Evolutionary conservation across 257 asterid species (phyloP), one percentile per base, ranked within the genome.

Genomic region (Coffea canephora): DNA sequence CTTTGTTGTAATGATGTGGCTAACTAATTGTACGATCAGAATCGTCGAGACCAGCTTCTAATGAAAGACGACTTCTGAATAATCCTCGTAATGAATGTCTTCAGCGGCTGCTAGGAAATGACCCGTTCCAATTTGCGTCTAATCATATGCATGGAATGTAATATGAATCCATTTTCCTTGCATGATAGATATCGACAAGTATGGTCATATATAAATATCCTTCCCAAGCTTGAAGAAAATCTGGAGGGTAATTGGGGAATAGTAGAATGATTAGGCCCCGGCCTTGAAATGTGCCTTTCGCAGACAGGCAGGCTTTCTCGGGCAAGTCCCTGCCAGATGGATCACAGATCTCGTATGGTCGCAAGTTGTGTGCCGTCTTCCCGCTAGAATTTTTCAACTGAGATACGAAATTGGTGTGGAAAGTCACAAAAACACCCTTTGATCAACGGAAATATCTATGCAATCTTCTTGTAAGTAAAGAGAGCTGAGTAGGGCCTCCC

Each of bases 271-370:
- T 23, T 34, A 71, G 68, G 87, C 82, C 84, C 87, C 81, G 69
- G 64, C 84, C 49, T 57, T 83, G 86, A 78, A 91, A 89, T 87
- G 94, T 84, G 90, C 64, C 71, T 78, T 39, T 85, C 41, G 89
- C 88, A 89, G 86, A 80, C 70, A 75, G 82, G 83, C 91, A 88
- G 91, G 90, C 91, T 89, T 88, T 90, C 84, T 59, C 84, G 79
- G 86, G 82, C 79, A 84, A 78, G 66, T 66, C 57, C 62, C 74
- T 19, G 1, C 77, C 48, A 55, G 82, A 79, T 74, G 43, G 79
- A 76, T 76, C 79, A 12, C 25, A 72, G 69, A 73, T 57, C 81
- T 76, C 77, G 78, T 45, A 49, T 67, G 82, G 86, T 86, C 81
- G 89, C 90, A 84, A 87, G 72, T 83, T 84, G 50, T 46, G 89